phyloP scores from a whole-genome alignment of 257 asterid genomes.

The Gynochthodes officinalis region DNA sequence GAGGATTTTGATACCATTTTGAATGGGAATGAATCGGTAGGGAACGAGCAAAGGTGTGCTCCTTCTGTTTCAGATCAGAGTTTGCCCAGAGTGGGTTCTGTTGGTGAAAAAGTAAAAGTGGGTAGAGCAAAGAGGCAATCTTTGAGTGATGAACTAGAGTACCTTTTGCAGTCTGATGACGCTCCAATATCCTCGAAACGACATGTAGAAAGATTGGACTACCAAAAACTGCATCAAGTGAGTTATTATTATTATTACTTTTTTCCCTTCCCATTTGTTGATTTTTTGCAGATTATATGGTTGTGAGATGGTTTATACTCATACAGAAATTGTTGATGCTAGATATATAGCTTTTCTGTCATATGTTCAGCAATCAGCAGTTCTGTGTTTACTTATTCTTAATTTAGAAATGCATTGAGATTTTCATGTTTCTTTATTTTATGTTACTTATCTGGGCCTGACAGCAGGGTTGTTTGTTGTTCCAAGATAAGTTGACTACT shows the following conservation, averaged over 20 bases:
- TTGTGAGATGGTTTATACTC: background rate
- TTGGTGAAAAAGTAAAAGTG: constrained; percentile 25
- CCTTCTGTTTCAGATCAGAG: constrained; percentile 23
- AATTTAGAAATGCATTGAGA: background rate
- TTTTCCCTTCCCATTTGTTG: background rate
- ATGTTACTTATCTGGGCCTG: background rate
- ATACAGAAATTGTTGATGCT: background rate
- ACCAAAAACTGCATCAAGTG: constrained; percentile 76
- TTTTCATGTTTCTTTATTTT: background rate
- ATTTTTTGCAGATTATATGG: background rate
- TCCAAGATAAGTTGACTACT: background rate
- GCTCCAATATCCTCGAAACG: constrained; percentile 58
- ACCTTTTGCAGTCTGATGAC: constrained; percentile 46
- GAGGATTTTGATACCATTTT: constrained; percentile 69
- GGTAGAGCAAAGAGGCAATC: constrained; percentile 38
- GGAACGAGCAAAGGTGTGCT: constrained; percentile 30
- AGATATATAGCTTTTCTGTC: no score
- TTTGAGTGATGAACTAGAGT: constrained; percentile 52
- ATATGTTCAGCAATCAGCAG: background rate
- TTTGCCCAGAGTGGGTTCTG: constrained; percentile 15
- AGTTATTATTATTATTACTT: constrained; percentile 32
- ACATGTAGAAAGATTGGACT: constrained; percentile 73
- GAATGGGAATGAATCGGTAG: constrained; percentile 39
- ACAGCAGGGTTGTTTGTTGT: background rate
- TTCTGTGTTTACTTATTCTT: background rate